Evolutionary conservation across 805 yeast species (phyloP).

Genomic region (Metschnikowia gelsemii): DNA sequence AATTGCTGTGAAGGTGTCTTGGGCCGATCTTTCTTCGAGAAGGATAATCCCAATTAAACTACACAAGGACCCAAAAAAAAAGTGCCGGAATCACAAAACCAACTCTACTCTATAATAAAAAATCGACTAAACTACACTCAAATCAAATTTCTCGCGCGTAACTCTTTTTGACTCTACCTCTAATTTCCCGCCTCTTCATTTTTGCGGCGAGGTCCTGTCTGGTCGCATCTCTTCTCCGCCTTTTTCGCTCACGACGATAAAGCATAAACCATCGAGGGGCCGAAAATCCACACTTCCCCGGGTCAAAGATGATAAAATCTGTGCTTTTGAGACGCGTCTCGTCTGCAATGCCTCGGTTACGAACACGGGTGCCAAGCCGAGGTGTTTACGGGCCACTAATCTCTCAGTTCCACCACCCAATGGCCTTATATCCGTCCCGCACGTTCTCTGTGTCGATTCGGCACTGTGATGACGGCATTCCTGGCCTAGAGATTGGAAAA

Average conservation of each 20-base stretch:
- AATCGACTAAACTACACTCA: too few relatives aligned
- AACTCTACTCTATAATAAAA: too few relatives aligned
- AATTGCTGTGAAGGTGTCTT: too few relatives aligned
- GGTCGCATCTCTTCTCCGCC: conserved; percentile 9
- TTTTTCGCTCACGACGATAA: not conserved
- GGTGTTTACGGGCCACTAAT: not conserved
- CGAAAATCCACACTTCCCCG: not conserved
- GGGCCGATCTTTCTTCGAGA: too few relatives aligned
- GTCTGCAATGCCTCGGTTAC: not conserved
- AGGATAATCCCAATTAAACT: too few relatives aligned
- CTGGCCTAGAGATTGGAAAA: too few relatives aligned
- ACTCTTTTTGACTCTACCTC: too few relatives aligned
- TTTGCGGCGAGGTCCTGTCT: too few relatives aligned
- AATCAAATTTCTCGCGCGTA: not conserved
- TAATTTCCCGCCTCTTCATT: too few relatives aligned
- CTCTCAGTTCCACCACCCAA: not conserved
- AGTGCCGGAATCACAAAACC: too few relatives aligned
- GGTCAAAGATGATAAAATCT: not conserved
- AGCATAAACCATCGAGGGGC: not conserved
- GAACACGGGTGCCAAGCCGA: not conserved
- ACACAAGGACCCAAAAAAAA: too few relatives aligned
- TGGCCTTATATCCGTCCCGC: not conserved
- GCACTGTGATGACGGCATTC: not conserved
- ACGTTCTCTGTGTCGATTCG: not conserved
- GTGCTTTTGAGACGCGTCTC: not conserved